Evolutionary conservation across 2,329 filamentous ascomycete species (phyloP).

Genomic region (Apiospora aurea): DNA sequence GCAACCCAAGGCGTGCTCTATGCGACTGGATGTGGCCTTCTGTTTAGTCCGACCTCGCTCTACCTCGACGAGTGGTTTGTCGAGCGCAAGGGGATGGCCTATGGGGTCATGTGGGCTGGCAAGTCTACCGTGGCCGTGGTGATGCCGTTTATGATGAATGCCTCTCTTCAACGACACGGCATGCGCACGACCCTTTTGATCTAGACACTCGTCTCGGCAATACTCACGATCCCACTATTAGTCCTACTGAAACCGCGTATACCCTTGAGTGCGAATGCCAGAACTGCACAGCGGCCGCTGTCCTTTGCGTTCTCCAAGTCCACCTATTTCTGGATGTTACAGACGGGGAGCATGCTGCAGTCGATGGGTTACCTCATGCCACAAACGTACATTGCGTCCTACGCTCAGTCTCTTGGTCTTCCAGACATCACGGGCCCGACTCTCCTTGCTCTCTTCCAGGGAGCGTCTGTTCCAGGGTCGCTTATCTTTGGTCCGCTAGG

Average conservation of each 20-base stretch:
- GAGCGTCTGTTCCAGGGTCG: constrained; percentile 58
- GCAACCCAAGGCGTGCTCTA: constrained; percentile 68
- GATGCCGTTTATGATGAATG: constrained; percentile 60
- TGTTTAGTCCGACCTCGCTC: constrained; percentile 53
- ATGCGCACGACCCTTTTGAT: constrained; percentile 62
- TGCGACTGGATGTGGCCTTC: constrained; percentile 62
- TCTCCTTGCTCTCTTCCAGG: constrained; percentile 62
- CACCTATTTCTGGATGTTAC: constrained; percentile 63
- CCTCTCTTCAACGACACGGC: constrained; percentile 57
- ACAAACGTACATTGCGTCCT: constrained; percentile 66
- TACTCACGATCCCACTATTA: constrained; percentile 61
- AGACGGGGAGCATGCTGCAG: constrained; percentile 64
- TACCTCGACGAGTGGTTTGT: constrained; percentile 67
- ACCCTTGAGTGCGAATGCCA: constrained; percentile 44
- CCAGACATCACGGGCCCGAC: constrained; percentile 45
- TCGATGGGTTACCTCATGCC: constrained; percentile 69
- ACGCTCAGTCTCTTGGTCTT: constrained; percentile 46
- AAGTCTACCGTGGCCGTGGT: constrained; percentile 59
- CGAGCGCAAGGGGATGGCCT: constrained; percentile 63
- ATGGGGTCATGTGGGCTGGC: constrained; percentile 69
- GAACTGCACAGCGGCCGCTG: constrained; percentile 44
- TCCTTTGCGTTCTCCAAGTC: constrained; percentile 59
- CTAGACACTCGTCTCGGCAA: constrained; percentile 59
- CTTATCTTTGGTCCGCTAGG: constrained; percentile 46
- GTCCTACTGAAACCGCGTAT: constrained; percentile 64